These are phyloP conservation scores for Alternaria arborescens DNA, from an alignment of 2,329 filamentous ascomycete species.

Conservation along the genomic window DNA sequence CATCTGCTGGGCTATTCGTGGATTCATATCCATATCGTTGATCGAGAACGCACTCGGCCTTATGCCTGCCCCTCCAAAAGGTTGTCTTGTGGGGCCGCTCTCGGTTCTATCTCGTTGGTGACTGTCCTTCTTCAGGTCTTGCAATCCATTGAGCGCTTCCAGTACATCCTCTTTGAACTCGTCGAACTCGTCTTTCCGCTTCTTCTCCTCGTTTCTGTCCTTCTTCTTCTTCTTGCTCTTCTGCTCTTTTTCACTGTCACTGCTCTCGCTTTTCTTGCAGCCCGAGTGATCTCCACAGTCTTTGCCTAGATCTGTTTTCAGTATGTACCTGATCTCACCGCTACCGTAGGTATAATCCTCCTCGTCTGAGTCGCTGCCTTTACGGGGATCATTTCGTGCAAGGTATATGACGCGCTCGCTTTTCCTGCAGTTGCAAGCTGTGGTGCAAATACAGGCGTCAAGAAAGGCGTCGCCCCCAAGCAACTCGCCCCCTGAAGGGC, in stretches of 20 bases:
- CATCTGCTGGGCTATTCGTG: conserved; percentile 19
- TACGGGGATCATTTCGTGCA: conserved; percentile 2
- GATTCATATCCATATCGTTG: conserved; percentile 16
- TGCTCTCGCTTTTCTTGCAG: conserved; percentile 16
- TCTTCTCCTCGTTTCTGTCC: conserved; percentile 15
- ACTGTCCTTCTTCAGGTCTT: conserved; percentile 9
- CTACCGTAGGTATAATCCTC: conserved; percentile 10
- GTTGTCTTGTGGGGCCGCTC: conserved; percentile 2
- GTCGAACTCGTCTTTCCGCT: conserved; percentile 17
- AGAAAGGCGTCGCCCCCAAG: conserved; percentile 34
- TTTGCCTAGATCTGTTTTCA: conserved; percentile 35
- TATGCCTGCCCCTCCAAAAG: conserved; percentile 9
- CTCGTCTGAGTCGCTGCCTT: conserved; percentile 4
- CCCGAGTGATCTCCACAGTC: conserved; percentile 38
- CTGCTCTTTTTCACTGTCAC: neutral
- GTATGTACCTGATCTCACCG: conserved; percentile 40
- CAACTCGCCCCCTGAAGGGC: conserved; percentile 34
- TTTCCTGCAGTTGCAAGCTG: conserved; percentile 38
- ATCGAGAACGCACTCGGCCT: conserved; percentile 6
- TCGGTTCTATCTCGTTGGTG: neutral
- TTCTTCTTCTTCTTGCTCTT: conserved; percentile 14
- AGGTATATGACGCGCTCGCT: conserved; percentile 40
- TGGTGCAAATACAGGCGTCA: conserved; percentile 43
- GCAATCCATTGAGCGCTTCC: conserved; percentile 21
- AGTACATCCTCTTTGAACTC: conserved; percentile 25